Percentiles rank a stretch among this genome's conserved stretches.
Evolutionary conservation across 2,329 filamentous ascomycete genomes (phyloP).

Genomic region (Apiospora pterosperma): DNA sequence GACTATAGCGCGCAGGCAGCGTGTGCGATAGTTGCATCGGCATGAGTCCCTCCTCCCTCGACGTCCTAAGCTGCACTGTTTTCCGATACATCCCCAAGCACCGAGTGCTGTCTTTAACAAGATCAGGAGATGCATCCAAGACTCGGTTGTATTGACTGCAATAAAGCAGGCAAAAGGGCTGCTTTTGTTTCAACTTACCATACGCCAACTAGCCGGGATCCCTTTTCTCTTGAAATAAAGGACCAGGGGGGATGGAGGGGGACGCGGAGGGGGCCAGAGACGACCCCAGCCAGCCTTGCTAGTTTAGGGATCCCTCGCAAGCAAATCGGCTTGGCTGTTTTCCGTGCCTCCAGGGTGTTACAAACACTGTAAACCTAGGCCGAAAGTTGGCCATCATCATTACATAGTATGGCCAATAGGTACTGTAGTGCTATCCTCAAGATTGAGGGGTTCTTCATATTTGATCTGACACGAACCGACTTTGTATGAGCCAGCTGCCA

Average conservation of each 20-base stretch:
- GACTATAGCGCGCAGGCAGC: background rate
- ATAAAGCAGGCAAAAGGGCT: background rate
- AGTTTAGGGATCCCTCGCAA: background rate
- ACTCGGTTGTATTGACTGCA: background rate
- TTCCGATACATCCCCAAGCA: background rate
- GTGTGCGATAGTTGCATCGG: background rate
- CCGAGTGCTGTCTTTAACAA: background rate
- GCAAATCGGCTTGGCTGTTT: conserved; percentile 1
- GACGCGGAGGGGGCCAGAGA: background rate
- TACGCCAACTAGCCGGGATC: background rate
- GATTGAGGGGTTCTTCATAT: background rate
- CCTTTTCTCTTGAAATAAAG: background rate
- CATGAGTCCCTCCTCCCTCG: background rate
- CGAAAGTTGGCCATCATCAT: background rate
- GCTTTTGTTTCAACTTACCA: background rate
- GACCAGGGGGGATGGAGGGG: background rate
- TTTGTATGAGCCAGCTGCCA: background rate
- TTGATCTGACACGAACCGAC: background rate
- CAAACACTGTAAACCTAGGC: background rate
- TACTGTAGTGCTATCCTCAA: background rate
- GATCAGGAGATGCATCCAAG: background rate
- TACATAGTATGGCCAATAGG: background rate
- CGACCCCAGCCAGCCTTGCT: background rate
- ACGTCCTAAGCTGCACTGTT: background rate
- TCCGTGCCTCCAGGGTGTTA: background rate